A percentile compares a stretch with the other conserved stretches of the same genome.
Evolutionary conservation across 352 stramenopile species (phyloP).

Genomic region (Phytophthora capsici): DNA sequence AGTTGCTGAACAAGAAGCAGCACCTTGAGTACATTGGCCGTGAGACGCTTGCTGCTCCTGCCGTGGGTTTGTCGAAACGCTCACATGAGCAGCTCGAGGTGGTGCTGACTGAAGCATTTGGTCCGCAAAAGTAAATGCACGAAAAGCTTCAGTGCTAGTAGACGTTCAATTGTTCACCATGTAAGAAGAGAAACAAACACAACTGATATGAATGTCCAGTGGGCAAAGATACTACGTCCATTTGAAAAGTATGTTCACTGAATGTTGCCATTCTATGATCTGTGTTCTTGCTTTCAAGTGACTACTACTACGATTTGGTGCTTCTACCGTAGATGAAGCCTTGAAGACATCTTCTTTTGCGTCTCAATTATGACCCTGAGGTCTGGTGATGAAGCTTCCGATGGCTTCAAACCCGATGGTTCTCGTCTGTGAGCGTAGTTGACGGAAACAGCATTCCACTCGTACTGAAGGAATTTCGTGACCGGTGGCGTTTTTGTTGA

Average conservation of each 20-base stretch:
- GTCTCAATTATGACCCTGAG: too few species aligned
- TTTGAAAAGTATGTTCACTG: neutral
- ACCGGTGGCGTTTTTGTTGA: neutral
- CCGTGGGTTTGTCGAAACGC: conserved; percentile 76
- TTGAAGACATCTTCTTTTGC: neutral
- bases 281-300: conserved; percentile 1
- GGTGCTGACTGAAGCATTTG: conserved; percentile 73
- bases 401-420: conserved; percentile 34
- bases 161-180: conserved; percentile 5
- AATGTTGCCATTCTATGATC: too few species aligned
- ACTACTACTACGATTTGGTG: neutral
- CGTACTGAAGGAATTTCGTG: conserved; percentile 10
- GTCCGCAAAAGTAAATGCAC: conserved; percentile 30
- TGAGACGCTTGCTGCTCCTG: conserved; percentile 71
- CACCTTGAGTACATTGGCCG: conserved; percentile 76
- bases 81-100: conserved; percentile 69
- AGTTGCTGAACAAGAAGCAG: conserved; percentile 65
- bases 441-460: conserved; percentile 18
- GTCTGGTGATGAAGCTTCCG: conserved; percentile 33
- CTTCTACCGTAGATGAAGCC: neutral
- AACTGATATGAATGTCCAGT: conserved; percentile 5
- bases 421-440: conserved; percentile 6
- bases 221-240: neutral
- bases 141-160: neutral
- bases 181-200: neutral